Evolutionary conservation across 352 stramenopile species (phyloP).

Genomic region (Phytophthora uliginosa): DNA sequence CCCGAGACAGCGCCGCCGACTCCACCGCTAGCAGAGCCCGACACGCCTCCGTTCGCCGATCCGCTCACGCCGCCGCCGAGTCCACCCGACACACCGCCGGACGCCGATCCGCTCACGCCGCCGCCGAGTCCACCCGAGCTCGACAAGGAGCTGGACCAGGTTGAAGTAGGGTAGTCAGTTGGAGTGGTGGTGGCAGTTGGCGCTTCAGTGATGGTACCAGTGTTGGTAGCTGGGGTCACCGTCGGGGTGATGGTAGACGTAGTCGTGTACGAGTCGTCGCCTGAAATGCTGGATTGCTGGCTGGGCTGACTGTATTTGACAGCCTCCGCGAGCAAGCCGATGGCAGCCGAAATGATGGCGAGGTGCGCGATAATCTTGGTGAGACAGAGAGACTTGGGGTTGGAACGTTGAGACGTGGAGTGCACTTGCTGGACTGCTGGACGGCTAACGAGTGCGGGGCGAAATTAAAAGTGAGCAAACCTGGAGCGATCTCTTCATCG

Average conservation of each 20-base stretch:
- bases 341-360: conserved; percentile 27
- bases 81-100: neutral
- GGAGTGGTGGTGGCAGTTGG: neutral
- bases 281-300: conserved; percentile 13
- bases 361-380: conserved; percentile 47
- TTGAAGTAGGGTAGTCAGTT: neutral
- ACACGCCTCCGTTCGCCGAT: neutral
- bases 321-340: conserved; percentile 35
- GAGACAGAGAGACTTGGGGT: conserved; percentile 31
- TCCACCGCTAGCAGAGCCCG: neutral
- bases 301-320: conserved; percentile 6
- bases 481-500: neutral
- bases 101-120: too few species aligned
- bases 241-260: conserved; percentile 9
- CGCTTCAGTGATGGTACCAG: neutral
- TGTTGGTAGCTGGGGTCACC: neutral
- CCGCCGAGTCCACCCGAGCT: neutral
- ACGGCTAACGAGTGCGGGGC: conserved; percentile 13
- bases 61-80: neutral
- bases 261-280: conserved; percentile 23
- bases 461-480: conserved; percentile 28
- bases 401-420: conserved; percentile 21
- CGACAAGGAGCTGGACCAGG: neutral
- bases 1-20: too few species aligned
- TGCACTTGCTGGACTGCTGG: conserved; percentile 12